Percentiles rank a stretch among this genome's conserved stretches.
Evolutionary conservation across 31 red algal species (phyloP).

Genomic region (Bonnemaisonia californica): DNA sequence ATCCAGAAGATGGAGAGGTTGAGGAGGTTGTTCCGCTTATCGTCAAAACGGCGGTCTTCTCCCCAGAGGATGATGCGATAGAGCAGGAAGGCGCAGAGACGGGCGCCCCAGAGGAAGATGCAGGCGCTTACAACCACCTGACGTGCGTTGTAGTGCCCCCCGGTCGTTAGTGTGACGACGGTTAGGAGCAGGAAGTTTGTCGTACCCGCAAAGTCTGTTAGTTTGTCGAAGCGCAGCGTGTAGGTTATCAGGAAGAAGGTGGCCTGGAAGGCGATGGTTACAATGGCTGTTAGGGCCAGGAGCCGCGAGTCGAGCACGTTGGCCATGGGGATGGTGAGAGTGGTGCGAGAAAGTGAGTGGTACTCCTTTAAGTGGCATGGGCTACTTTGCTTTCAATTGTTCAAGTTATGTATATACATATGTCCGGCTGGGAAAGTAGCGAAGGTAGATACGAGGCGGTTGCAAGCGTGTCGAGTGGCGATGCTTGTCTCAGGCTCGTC

Average conservation of each 20-base stretch:
- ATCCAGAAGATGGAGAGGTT: slow-evolving; percentile 87
- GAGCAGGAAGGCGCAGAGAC: slow-evolving; percentile 79
- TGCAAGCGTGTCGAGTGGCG: no score
- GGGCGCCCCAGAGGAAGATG: slow-evolving; percentile 75
- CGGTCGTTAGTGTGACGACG: slow-evolving; percentile 62
- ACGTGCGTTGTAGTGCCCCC: slow-evolving; percentile 48
- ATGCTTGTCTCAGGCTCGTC: no score
- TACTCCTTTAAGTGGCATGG: no score
- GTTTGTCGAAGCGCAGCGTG: slow-evolving; percentile 84
- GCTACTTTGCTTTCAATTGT: no score
- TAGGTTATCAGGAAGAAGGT: slow-evolving; percentile 83
- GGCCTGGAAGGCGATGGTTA: slow-evolving; percentile 80
- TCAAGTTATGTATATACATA: no score
- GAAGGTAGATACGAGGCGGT: no score
- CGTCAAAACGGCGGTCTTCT: slow-evolving; percentile 90
- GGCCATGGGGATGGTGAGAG: slow-evolving; percentile 30
- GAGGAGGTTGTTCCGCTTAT: slow-evolving; percentile 71
- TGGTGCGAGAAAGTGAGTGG: neutral
- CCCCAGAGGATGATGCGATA: slow-evolving; percentile 93
- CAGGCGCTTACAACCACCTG: slow-evolving; percentile 75
- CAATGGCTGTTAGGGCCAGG: slow-evolving; percentile 79
- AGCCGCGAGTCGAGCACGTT: slow-evolving; percentile 71
- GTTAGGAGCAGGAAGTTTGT: slow-evolving; percentile 88
- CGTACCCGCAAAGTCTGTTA: slow-evolving; percentile 94
- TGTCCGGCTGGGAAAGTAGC: no score